A percentile compares a stretch with the other conserved stretches of the same genome.
These are phyloP conservation scores for Saccharomycopsis guyanensis DNA, from an alignment of 805 yeast genomes.

Conservation along the genomic window DNA sequence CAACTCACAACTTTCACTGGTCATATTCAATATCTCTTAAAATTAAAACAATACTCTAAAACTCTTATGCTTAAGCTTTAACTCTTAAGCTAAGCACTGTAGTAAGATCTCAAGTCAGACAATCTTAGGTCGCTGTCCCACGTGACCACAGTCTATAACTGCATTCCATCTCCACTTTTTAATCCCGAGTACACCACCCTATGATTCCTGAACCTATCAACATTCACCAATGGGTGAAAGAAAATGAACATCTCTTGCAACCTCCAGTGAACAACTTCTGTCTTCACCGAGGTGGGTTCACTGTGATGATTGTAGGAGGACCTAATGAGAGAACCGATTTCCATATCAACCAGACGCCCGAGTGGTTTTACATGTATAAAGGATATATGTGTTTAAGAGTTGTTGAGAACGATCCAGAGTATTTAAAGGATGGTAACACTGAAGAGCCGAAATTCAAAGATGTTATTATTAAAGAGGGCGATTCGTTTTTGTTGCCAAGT, in stretches of 20 bases:
- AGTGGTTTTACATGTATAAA: constrained; percentile 82
- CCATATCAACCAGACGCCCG: constrained; percentile 91
- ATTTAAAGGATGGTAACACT: constrained; percentile 2
- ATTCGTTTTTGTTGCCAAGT: constrained; percentile 78
- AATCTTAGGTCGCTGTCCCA: no score
- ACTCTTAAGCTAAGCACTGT: no score
- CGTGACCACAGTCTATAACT: no score
- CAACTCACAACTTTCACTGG: not conserved
- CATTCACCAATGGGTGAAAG: constrained; percentile 71
- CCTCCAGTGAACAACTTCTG: constrained; percentile 94
- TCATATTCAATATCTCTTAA: no score
- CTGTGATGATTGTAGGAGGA: constrained; percentile 94
- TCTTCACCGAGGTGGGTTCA: constrained; percentile 84
- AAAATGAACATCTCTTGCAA: constrained; percentile 64
- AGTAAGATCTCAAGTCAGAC: no score
- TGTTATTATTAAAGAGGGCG: constrained; percentile 73
- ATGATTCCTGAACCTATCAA: constrained; percentile 49
- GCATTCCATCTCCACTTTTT: no score
- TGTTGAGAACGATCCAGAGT: constrained; percentile 41
- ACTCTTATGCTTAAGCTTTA: no score
- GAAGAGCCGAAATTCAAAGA: constrained; percentile 63
- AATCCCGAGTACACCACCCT: no score
- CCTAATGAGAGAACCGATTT: constrained; percentile 92
- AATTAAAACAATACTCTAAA: no score
- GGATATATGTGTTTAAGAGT: constrained; percentile 81